Conservation (phyloP, 129 eudicot species). For the Ambrosia trifida region DNA sequence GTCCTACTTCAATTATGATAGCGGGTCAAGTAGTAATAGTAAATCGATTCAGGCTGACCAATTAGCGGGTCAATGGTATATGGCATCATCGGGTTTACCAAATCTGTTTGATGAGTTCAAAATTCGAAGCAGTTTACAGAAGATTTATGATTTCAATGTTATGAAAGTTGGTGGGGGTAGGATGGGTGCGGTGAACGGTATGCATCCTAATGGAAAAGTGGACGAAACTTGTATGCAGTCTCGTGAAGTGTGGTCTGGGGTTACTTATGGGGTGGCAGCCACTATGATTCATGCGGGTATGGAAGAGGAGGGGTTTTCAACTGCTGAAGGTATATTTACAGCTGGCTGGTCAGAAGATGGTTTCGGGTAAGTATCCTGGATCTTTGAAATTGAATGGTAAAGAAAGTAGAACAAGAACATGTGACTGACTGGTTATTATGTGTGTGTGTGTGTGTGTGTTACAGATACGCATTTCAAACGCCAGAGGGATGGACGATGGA, state of each 20-base stretch:
- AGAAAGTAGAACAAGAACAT: neutral
- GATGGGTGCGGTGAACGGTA: slow-evolving; percentile 99
- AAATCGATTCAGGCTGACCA: slow-evolving; percentile 96
- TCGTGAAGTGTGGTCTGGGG: slow-evolving; percentile 94
- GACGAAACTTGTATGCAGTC: slow-evolving; percentile 99
- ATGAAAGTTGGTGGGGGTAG: slow-evolving; percentile 85
- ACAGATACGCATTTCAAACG: slow-evolving; percentile 87
- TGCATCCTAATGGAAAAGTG: slow-evolving; percentile 91
- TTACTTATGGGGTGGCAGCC: slow-evolving; percentile 85
- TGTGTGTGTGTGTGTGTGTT: neutral
- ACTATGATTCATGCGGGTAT: slow-evolving; percentile 94
- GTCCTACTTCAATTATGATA: slow-evolving; percentile 85
- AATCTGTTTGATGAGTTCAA: slow-evolving; percentile 66
- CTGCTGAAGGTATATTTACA: slow-evolving; percentile 90
- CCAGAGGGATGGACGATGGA: slow-evolving; percentile 97
- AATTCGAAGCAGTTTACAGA: slow-evolving; percentile 66
- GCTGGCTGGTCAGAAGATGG: slow-evolving; percentile 99
- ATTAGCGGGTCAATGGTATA: slow-evolving; percentile 97
- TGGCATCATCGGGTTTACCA: slow-evolving; percentile 87
- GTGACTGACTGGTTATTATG: neutral
- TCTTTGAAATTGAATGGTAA: neutral
- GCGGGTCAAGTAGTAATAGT: slow-evolving; percentile 89
- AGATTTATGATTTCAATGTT: slow-evolving; percentile 80
- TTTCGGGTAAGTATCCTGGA: slow-evolving; percentile 53
- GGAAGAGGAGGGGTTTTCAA: slow-evolving; percentile 74